A percentile compares a stretch with the other conserved stretches of the same genome.
Conservation (phyloP, 305 asterid species). For the Salvia sclarea region DNA sequence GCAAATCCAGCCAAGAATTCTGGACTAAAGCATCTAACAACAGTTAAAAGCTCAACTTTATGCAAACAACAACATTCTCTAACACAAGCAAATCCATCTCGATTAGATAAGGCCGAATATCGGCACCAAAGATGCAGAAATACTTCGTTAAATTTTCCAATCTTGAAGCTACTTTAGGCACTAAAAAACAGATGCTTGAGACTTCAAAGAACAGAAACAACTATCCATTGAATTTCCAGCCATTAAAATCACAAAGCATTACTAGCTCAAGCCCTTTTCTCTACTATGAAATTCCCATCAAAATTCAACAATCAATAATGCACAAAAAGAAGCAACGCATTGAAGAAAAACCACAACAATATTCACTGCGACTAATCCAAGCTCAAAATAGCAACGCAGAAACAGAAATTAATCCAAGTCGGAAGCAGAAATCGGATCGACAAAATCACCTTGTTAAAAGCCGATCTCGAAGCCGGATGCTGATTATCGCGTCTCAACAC, state of each 20-base stretch:
- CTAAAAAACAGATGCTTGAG: not conserved
- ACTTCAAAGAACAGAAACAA: not conserved
- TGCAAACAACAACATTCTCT: slow-evolving; percentile 1
- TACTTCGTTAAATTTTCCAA: not conserved
- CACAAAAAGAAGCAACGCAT: not conserved
- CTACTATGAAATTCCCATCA: slow-evolving; percentile 11
- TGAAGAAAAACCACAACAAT: slow-evolving; percentile 3
- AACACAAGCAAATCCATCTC: not conserved
- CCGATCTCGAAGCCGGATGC: slow-evolving; percentile 62
- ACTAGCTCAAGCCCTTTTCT: not conserved
- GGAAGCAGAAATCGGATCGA: slow-evolving; percentile 30
- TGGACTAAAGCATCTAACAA: not conserved
- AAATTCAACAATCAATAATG: not conserved
- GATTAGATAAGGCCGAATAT: not conserved
- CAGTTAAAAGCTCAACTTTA: not conserved
- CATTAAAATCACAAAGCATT: not conserved
- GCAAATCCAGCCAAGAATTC: not conserved
- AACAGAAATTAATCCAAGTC: not conserved
- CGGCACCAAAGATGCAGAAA: not conserved
- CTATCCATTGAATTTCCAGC: not conserved
- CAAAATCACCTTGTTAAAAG: slow-evolving; percentile 52
- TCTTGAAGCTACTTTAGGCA: slow-evolving; percentile 24
- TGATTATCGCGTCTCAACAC: slow-evolving; percentile 58
- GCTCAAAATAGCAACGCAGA: slow-evolving; percentile 9
- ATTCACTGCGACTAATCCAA: slow-evolving; percentile 7